phyloP scores from a whole-genome alignment of 1,284 basidiomycete genomes.

The Boletus smithii region DNA sequence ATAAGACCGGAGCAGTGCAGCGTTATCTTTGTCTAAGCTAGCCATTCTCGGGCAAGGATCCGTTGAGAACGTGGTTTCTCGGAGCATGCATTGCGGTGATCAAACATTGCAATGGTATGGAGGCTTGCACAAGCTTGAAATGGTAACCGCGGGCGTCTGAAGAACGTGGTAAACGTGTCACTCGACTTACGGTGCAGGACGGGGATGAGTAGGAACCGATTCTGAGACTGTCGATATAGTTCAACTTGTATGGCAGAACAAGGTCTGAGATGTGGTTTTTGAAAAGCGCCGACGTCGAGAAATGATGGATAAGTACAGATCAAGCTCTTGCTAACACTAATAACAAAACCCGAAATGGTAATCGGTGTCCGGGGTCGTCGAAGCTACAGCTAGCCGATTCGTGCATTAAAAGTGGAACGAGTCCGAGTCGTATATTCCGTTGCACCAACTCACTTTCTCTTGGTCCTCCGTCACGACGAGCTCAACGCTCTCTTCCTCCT shows the following conservation, averaged over 20 bases:
- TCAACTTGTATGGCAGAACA: too few species aligned
- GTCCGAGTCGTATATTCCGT: conserved; percentile 6
- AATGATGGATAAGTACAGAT: too few species aligned
- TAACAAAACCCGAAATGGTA: conserved; percentile 3
- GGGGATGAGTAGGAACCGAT: too few species aligned
- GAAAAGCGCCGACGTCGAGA: too few species aligned
- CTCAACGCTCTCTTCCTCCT: too few species aligned
- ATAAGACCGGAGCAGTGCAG: background rate
- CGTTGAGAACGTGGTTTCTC: conserved; percentile 15
- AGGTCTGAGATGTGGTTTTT: too few species aligned
- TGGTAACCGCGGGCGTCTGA: background rate
- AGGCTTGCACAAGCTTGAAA: too few species aligned
- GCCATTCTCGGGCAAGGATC: background rate
- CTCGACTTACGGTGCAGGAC: too few species aligned
- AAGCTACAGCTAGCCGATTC: conserved; percentile 17
- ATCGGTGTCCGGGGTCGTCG: conserved; percentile 25
- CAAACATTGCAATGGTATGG: too few species aligned
- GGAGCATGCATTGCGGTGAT: too few species aligned
- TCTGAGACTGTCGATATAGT: too few species aligned
- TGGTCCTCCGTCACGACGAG: background rate
- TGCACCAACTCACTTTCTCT: background rate
- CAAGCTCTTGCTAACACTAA: too few species aligned
- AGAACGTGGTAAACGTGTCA: conserved; percentile 14
- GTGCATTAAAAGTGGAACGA: conserved; percentile 32
- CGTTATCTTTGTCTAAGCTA: background rate